Percentiles rank a stretch among this genome's conserved stretches.
These are phyloP conservation scores for Termitomyces sp. DNA, from an alignment of 1,284 basidiomycete genomes.

Conservation along the genomic window DNA sequence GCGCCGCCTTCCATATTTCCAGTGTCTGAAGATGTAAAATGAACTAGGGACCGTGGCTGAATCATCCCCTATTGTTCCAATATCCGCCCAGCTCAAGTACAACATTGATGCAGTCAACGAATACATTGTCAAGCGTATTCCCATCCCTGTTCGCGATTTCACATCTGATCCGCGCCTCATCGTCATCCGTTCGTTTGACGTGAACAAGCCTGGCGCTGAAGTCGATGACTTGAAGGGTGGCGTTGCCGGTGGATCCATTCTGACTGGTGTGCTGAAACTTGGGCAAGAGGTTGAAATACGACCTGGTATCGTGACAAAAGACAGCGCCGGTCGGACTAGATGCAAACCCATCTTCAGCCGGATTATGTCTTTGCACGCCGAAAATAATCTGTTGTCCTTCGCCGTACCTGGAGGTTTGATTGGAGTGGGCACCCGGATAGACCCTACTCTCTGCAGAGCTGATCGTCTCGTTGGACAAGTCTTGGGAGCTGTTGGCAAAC, in stretches of 20 bases:
- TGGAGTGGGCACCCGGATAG: conserved; percentile 96
- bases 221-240: conserved; percentile 97
- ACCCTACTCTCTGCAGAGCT: conserved; percentile 94
- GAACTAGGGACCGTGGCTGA: conserved; percentile 88
- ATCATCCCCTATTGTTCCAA: conserved; percentile 95
- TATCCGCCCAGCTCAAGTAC: conserved; percentile 97
- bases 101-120: conserved; percentile 99
- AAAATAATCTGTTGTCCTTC: conserved; percentile 92
- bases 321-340: conserved; percentile 83
- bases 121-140: conserved; percentile 96
- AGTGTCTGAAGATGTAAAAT: not conserved
- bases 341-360: conserved; percentile 93
- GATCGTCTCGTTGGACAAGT: conserved; percentile 97
- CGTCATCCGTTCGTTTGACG: conserved; percentile 99
- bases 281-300: conserved; percentile 97
- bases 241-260: conserved; percentile 95
- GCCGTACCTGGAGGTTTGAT: conserved; percentile 97
- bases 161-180: conserved; percentile 88
- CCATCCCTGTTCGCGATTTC: conserved; percentile 93
- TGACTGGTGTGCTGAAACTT: conserved; percentile 87
- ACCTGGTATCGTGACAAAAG: conserved; percentile 96
- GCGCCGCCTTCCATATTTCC: conserved; percentile 7
- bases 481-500: conserved; percentile 87
- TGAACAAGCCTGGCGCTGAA: conserved; percentile 98
- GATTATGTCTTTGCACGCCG: conserved; percentile 90